These are phyloP conservation scores for Saccharomycopsis javanensis DNA, from an alignment of 805 yeast species.

Conservation along the genomic window DNA sequence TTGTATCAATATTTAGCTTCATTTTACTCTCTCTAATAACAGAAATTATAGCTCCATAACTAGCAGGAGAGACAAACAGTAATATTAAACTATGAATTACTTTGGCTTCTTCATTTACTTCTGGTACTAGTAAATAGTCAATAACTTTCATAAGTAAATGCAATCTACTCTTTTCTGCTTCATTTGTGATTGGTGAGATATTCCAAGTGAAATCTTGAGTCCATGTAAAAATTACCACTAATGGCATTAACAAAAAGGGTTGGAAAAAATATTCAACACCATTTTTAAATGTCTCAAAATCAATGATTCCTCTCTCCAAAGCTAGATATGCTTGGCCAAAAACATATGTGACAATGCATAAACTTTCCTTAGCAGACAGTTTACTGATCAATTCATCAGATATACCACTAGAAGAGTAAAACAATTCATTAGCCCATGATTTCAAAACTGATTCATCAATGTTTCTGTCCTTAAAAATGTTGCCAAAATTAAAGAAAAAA, in stretches of 20 bases:
- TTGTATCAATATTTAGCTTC: background rate
- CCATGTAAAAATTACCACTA: slow-evolving; percentile 47
- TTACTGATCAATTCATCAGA: slow-evolving; percentile 72
- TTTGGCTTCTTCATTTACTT: slow-evolving; percentile 21
- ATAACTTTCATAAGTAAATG: slow-evolving; percentile 31
- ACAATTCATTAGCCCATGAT: slow-evolving; percentile 74
- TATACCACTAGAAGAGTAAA: slow-evolving; percentile 68
- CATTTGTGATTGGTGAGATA: slow-evolving; percentile 20
- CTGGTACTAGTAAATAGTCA: slow-evolving; percentile 33
- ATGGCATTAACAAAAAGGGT: slow-evolving; percentile 54
- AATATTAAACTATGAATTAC: slow-evolving; percentile 17
- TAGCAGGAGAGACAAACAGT: slow-evolving; percentile 11
- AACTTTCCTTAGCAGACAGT: slow-evolving; percentile 56
- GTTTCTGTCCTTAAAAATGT: slow-evolving; percentile 1
- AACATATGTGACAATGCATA: slow-evolving; percentile 60
- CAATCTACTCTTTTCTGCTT: slow-evolving; percentile 26
- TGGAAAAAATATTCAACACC: slow-evolving; percentile 86
- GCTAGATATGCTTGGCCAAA: slow-evolving; percentile 66
- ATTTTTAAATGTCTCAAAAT: slow-evolving; percentile 50
- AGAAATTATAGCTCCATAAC: slow-evolving; percentile 3
- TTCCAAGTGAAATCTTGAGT: slow-evolving; percentile 33
- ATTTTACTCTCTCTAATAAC: background rate
- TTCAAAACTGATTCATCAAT: slow-evolving; percentile 30
- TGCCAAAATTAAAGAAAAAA: slow-evolving; percentile 12
- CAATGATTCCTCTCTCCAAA: slow-evolving; percentile 43